phyloP scores from a whole-genome alignment of 164 flowering plant species.

The Cinnamomum micranthum region DNA sequence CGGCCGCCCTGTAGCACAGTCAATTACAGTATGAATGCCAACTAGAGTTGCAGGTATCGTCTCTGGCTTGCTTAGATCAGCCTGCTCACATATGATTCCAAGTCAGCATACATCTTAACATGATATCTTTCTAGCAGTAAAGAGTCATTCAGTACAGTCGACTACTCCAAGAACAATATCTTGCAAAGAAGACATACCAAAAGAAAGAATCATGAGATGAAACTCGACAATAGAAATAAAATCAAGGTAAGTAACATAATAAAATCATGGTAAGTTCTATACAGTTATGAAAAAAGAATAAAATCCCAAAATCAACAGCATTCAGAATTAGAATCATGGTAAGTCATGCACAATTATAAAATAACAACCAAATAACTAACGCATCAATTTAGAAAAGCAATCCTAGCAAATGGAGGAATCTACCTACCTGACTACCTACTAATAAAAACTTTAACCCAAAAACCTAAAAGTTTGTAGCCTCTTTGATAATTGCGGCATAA shows the following conservation, averaged over 20 bases:
- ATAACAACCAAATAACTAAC: too few relatives aligned
- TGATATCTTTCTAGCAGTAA: not conserved
- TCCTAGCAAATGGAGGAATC: too few relatives aligned
- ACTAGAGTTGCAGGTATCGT: slow-evolving; percentile 93
- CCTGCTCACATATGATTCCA: slow-evolving; percentile 45
- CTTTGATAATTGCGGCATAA: too few relatives aligned
- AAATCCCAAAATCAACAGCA: too few relatives aligned
- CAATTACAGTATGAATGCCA: slow-evolving; percentile 89
- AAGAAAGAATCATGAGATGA: not conserved
- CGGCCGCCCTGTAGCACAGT: slow-evolving; percentile 98
- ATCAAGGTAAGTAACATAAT: not conserved
- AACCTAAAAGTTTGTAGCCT: too few relatives aligned
- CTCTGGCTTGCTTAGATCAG: slow-evolving; percentile 92
- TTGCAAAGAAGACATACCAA: not conserved
- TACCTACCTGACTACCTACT: too few relatives aligned
- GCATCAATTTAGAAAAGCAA: too few relatives aligned
- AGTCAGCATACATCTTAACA: not conserved
- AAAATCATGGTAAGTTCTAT: not conserved
- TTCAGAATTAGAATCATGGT: too few relatives aligned
- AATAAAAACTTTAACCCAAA: too few relatives aligned
- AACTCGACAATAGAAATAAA: not conserved
- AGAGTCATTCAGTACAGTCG: not conserved
- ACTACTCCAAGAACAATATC: not conserved
- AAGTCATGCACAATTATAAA: too few relatives aligned
- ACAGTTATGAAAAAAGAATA: too few relatives aligned